phyloP scores from a whole-genome alignment of 1,284 basidiomycete genomes.

The Dichomitus squalens region DNA sequence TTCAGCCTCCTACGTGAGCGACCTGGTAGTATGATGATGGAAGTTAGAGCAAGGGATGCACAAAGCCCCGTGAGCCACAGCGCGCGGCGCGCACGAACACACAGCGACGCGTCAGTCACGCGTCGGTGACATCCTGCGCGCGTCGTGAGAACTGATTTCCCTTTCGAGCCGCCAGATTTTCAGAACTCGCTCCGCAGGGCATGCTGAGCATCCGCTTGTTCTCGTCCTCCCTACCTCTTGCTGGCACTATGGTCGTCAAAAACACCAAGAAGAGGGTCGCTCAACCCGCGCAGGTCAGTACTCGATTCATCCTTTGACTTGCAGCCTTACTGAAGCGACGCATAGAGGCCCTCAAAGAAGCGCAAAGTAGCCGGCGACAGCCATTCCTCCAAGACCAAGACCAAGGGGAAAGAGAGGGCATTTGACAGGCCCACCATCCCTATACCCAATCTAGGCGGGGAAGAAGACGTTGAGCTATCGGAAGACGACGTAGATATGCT shows the following conservation, averaged over 20 bases:
- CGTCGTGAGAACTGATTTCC: slow-evolving; percentile 21
- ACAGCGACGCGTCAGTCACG: slow-evolving; percentile 4
- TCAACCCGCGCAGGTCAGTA: slow-evolving; percentile 24
- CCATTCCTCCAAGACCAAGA: slow-evolving; percentile 35
- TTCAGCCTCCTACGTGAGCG: too few relatives aligned
- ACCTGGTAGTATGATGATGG: too few relatives aligned
- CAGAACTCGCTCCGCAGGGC: background rate
- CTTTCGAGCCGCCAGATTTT: slow-evolving; percentile 14
- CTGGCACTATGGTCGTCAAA: slow-evolving; percentile 25
- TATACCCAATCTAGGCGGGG: slow-evolving; percentile 52
- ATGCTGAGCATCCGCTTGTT: background rate
- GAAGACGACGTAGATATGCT: slow-evolving; percentile 66
- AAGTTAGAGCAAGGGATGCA: too few relatives aligned
- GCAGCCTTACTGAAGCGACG: background rate
- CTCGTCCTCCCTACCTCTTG: background rate
- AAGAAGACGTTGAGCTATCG: slow-evolving; percentile 52
- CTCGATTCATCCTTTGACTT: background rate
- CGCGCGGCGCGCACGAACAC: slow-evolving; percentile 14
- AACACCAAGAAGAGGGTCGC: slow-evolving; percentile 25
- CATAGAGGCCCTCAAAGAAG: slow-evolving; percentile 39
- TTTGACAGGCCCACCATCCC: slow-evolving; percentile 61
- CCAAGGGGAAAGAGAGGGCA: slow-evolving; percentile 60
- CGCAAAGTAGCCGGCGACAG: slow-evolving; percentile 34
- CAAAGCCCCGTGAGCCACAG: background rate
- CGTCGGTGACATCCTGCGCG: slow-evolving; percentile 3